Percentiles rank a stretch among this genome's conserved stretches.
Conservation (phyloP, 805 yeast genomes). For the Yamadazyma phyllophila region DNA sequence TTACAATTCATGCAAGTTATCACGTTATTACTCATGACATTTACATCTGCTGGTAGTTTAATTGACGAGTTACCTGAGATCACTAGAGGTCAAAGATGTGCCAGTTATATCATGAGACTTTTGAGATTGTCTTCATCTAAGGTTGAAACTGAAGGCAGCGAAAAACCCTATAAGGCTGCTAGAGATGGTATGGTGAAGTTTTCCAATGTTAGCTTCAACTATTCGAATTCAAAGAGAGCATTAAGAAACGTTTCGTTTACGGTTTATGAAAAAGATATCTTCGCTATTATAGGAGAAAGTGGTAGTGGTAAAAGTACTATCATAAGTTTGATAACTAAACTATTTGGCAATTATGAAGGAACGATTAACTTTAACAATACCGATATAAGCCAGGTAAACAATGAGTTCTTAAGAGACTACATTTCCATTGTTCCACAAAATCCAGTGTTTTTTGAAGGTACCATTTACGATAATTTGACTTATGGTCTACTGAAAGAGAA, state of each 20-base stretch:
- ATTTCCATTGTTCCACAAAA: slow-evolving; percentile 76
- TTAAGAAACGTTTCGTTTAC: slow-evolving; percentile 43
- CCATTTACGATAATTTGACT: slow-evolving; percentile 65
- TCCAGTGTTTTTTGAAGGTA: slow-evolving; percentile 68
- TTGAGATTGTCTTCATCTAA: slow-evolving; percentile 30
- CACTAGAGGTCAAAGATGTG: slow-evolving; percentile 76
- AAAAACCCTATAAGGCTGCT: slow-evolving; percentile 20
- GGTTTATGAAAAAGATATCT: slow-evolving; percentile 46
- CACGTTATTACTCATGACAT: slow-evolving; percentile 69
- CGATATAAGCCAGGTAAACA: slow-evolving; percentile 47
- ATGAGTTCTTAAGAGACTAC: slow-evolving; percentile 47
- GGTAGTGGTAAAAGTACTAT: slow-evolving; percentile 93
- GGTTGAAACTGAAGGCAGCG: slow-evolving; percentile 37
- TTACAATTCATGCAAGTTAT: slow-evolving; percentile 66
- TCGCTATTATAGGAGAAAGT: slow-evolving; percentile 79
- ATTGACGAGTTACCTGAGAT: slow-evolving; percentile 74
- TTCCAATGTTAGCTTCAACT: slow-evolving; percentile 47
- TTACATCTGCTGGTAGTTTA: slow-evolving; percentile 59
- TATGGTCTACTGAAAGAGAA: slow-evolving; percentile 49
- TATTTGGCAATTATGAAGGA: slow-evolving; percentile 45
- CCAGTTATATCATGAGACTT: slow-evolving; percentile 46
- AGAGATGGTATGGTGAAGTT: slow-evolving; percentile 34
- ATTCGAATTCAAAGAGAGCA: slow-evolving; percentile 32
- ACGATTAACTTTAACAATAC: slow-evolving; percentile 37
- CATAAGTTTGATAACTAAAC: slow-evolving; percentile 50